These are phyloP conservation scores for Emmonsiellopsis sp. DNA, from an alignment of 2,329 filamentous ascomycete genomes.

Conservation along the genomic window DNA sequence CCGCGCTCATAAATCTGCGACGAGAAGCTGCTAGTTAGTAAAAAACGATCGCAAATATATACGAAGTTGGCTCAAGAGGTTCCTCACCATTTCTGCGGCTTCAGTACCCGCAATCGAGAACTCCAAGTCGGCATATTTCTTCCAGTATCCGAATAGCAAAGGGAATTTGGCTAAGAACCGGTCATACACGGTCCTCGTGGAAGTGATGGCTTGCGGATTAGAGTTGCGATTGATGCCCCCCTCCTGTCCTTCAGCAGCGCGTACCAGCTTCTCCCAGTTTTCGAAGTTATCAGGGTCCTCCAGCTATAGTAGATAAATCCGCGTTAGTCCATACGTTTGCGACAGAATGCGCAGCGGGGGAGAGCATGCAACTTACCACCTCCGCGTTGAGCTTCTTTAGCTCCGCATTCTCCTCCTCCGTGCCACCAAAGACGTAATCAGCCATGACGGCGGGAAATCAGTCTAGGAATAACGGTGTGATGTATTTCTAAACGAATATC, in stretches of 20 bases:
- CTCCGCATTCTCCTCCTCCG: constrained; percentile 73
- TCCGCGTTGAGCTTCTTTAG: constrained; percentile 69
- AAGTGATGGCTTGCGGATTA: constrained; percentile 82
- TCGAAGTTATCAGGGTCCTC: constrained; percentile 86
- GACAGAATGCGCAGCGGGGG: constrained; percentile 7
- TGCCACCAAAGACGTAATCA: constrained; percentile 64
- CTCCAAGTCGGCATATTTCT: constrained; percentile 96
- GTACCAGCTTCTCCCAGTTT: constrained; percentile 85
- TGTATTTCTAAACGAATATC: neutral
- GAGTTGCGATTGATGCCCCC: constrained; percentile 95
- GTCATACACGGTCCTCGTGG: constrained; percentile 81
- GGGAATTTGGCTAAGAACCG: constrained; percentile 91
- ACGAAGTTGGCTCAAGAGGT: constrained; percentile 1
- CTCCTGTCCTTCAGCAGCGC: constrained; percentile 73
- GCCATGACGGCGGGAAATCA: constrained; percentile 44
- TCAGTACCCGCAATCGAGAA: constrained; percentile 96
- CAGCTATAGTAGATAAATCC: constrained; percentile 30
- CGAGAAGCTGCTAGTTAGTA: neutral
- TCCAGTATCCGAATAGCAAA: constrained; percentile 96
- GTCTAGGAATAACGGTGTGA: neutral
- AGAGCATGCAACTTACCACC: constrained; percentile 52
- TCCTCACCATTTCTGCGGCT: constrained; percentile 83
- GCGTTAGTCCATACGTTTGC: neutral
- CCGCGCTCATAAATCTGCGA: constrained; percentile 84
- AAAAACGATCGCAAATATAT: neutral